A percentile compares a stretch with the other conserved stretches of the same genome.
phyloP scores from a whole-genome alignment of 1,284 basidiomycete species.

The Ganoderma multipileum region DNA sequence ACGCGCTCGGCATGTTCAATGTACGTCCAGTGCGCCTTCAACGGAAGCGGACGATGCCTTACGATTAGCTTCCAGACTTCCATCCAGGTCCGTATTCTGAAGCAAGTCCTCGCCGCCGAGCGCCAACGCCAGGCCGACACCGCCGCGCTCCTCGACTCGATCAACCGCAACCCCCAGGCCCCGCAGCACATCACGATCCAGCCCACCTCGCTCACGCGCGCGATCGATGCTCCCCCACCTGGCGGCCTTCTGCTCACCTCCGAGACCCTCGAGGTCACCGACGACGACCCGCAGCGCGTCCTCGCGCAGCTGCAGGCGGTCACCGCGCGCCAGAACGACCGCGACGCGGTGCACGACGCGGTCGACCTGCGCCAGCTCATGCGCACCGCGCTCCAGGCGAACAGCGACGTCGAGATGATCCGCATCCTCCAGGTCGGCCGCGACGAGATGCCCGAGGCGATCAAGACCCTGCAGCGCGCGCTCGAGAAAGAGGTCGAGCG shows the following conservation, averaged over 20 bases:
- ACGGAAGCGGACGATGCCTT: not conserved
- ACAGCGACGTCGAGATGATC: conserved; percentile 70
- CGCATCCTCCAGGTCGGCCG: conserved; percentile 65
- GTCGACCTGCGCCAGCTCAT: conserved; percentile 66
- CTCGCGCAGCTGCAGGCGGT: conserved; percentile 32
- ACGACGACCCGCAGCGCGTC: conserved; percentile 23
- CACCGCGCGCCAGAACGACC: conserved; percentile 54
- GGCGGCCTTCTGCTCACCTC: conserved; percentile 5
- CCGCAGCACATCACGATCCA: conserved; percentile 8
- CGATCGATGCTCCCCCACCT: not conserved
- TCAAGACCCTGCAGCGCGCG: conserved; percentile 77
- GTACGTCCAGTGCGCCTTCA: conserved; percentile 10
- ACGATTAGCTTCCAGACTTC: conserved; percentile 40
- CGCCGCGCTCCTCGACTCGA: conserved; percentile 35
- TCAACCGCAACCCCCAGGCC: conserved; percentile 8
- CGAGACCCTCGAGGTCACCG: conserved; percentile 29
- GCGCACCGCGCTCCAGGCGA: conserved; percentile 60
- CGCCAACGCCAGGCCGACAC: conserved; percentile 40
- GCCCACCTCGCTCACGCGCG: conserved; percentile 3
- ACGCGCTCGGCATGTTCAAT: conserved; percentile 33
- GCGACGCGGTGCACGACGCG: conserved; percentile 60
- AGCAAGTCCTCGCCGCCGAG: conserved; percentile 54
- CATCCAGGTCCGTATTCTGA: conserved; percentile 68
- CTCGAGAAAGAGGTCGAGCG: conserved; percentile 58
- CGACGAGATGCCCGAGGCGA: conserved; percentile 79